Evolutionary conservation across 495 filamentous ascomycete genomes (phyloP), one percentile per base, ranked within the genome.

Genomic region (Podospora anserina): DNA sequence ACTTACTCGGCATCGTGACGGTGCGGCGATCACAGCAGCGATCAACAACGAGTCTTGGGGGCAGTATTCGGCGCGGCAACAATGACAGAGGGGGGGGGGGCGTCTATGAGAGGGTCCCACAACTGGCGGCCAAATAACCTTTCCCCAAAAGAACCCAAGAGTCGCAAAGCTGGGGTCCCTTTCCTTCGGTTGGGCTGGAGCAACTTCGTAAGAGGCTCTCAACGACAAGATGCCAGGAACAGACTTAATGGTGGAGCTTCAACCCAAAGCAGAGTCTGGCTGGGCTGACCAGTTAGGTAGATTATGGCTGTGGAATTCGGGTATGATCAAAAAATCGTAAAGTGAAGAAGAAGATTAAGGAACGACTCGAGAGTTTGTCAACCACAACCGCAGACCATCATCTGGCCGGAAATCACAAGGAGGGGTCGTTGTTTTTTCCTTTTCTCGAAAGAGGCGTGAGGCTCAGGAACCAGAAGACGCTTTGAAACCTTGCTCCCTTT

Each of bases 1-100:
- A 77, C 70, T 77, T 76, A 75, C 73, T 77, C 70, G 76, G 78
- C 78, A 79, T 79, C 66, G 69, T 76, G 74, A 70, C 69, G 65
- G 55, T 58, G 5, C n/a, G n/a, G n/a, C 55, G 55, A 58, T 58
- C 39, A 49, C 39, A 49, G 39, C 39, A 9, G 39, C 55, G 55
- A 58, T 58, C 55, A 58, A 58, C n/a, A 58, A 49, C 15, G 2
- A 49, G 15, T 13, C 39, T 49, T 49, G 39, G 39, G 39, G 39
- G 39, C 39, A 49, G 39, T 49, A 16, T 9, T 3, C 6, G 39
- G 0, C 13, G 39, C 39, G 39, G 39, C 39, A 58, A 54, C n/a
- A 9, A 65, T 26, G 49, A 32, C 64, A 19, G 11, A 5, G 19
- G 23, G 6, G 53, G 53, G 4, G 11, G 55, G 55, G 55, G 55